Base-by-base conservation (phyloP, 2,329 filamentous ascomycete species). In the Paracorniculantispora psalliotae region DNA sequence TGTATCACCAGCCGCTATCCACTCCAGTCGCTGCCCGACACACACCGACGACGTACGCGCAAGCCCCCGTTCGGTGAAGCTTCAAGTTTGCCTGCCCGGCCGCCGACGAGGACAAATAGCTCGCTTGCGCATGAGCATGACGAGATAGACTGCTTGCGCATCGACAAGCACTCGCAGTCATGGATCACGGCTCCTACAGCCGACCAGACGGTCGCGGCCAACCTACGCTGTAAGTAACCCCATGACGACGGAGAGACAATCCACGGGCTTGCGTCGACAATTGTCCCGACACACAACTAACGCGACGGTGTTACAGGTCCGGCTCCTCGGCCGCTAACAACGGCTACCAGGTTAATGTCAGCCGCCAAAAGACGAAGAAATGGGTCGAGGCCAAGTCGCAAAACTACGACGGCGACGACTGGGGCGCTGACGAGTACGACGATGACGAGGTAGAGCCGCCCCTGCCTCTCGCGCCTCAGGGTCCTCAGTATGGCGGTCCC, bases 371-470 rank as follows among this genome's bases (percentile, higher is more conserved):
- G 77, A 97, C 92, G 58, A 90, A 88, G 75, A 96, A 96, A 82
- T 97, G 93, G 93, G 88, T 93, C 39, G 89, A 96, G 68, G 93
- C 93, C 37, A 93, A 92, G 73, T 81, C 85, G 60, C 87, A 89
- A 66, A 90, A 85, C 69, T 97, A 97, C 69, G 92, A 93, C 67
- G 93, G 92, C 63, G 92, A 96, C 67, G 93, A 96, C 69, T 97
- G 93, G 92, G 93, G 91, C 37, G 88, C 80, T 59, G 85, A 88
- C 37, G 83, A 87, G 9, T 82, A 84, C 60, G 82, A 85, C n/a
- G 82, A 86, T 33, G 78, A 80, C 21, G 53, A 56, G 33, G 8
- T 43, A 43, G 80, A 81, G 37, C 67, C 70, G 12, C 57, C 26
- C 12, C 26, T 52, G 12, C 57, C 57, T 28, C 41, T 46, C 2